These are phyloP conservation scores for Coemansia sp. DNA, from an alignment of 192 early-diverging fungal species.

Conservation along the genomic window DNA sequence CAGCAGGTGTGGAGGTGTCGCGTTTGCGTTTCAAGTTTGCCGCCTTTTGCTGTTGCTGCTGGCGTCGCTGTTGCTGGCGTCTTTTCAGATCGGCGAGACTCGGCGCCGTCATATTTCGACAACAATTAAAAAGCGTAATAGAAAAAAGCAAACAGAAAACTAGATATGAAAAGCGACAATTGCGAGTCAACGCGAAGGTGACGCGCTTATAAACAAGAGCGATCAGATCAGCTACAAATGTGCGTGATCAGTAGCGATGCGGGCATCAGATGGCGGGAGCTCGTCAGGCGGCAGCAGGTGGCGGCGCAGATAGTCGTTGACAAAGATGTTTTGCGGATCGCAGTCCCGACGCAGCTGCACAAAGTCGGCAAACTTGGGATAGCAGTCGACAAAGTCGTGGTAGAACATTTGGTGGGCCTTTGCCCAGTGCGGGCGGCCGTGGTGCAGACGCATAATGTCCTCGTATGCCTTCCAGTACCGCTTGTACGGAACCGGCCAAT, in stretches of 20 bases:
- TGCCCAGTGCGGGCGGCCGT: slow-evolving; percentile 76
- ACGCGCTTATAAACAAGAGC: slow-evolving; percentile 3
- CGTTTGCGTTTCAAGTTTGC: slow-evolving; percentile 25
- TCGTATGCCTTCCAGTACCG: slow-evolving; percentile 70
- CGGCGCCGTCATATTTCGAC: slow-evolving; percentile 7
- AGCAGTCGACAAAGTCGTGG: slow-evolving; percentile 53
- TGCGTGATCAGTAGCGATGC: slow-evolving; percentile 2
- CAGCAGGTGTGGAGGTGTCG: not conserved
- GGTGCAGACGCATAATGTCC: slow-evolving; percentile 63
- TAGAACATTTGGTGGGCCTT: slow-evolving; percentile 64
- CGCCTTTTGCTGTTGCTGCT: slow-evolving; percentile 18
- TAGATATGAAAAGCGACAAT: not conserved
- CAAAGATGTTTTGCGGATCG: slow-evolving; percentile 68
- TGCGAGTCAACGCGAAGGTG: not conserved
- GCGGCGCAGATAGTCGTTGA: slow-evolving; percentile 67
- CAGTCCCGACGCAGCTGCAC: slow-evolving; percentile 51
- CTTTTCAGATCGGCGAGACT: slow-evolving; percentile 39
- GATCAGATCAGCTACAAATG: not conserved
- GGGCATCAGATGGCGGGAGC: not conserved
- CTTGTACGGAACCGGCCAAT: slow-evolving; percentile 64
- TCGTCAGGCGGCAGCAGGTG: slow-evolving; percentile 54
- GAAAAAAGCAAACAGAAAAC: slow-evolving; percentile 5
- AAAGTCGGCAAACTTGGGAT: slow-evolving; percentile 66
- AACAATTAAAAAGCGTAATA: not conserved
- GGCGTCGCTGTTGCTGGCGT: slow-evolving; percentile 33